Evolutionary conservation across 2,329 filamentous ascomycete genomes (phyloP).

Genomic region (Bertia moriformis): DNA sequence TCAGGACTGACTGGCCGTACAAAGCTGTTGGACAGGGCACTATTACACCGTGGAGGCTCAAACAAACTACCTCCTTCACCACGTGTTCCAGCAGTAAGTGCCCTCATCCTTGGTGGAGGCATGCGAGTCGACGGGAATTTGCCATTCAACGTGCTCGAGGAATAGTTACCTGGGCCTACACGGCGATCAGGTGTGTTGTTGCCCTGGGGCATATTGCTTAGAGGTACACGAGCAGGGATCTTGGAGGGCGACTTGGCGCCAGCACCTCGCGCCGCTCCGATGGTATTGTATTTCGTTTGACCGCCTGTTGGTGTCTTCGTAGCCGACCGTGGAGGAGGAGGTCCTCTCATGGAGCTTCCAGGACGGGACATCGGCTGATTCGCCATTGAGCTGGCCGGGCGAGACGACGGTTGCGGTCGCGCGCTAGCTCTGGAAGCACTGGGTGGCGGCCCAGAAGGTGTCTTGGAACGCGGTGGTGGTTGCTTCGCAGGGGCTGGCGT

Average conservation of each 20-base stretch:
- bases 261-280: slow-evolving; percentile 4
- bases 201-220: slow-evolving; percentile 27
- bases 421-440: slow-evolving; percentile 15
- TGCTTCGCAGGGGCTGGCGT: slow-evolving; percentile 45
- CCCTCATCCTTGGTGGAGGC: neutral
- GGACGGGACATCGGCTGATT: neutral
- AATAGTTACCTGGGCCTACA: neutral
- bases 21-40: neutral
- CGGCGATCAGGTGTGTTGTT: neutral
- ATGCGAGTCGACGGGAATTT: neutral
- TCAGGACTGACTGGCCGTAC: neutral
- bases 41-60: neutral
- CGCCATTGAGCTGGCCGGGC: neutral
- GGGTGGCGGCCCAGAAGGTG: slow-evolving; percentile 49
- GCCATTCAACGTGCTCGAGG: neutral
- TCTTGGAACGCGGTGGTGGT: slow-evolving; percentile 55
- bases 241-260: slow-evolving; percentile 28
- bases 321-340: slow-evolving; percentile 19
- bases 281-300: slow-evolving; percentile 14
- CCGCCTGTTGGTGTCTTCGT: slow-evolving; percentile 24
- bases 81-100: neutral
- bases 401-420: slow-evolving; percentile 3
- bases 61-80: neutral
- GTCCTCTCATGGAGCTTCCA: slow-evolving; percentile 10
- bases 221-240: slow-evolving; percentile 27